A percentile compares a stretch with the other conserved stretches of the same genome.
Evolutionary conservation across 768 basidiomycete species (phyloP).

Genomic region (Nevesoporus exiguus): DNA sequence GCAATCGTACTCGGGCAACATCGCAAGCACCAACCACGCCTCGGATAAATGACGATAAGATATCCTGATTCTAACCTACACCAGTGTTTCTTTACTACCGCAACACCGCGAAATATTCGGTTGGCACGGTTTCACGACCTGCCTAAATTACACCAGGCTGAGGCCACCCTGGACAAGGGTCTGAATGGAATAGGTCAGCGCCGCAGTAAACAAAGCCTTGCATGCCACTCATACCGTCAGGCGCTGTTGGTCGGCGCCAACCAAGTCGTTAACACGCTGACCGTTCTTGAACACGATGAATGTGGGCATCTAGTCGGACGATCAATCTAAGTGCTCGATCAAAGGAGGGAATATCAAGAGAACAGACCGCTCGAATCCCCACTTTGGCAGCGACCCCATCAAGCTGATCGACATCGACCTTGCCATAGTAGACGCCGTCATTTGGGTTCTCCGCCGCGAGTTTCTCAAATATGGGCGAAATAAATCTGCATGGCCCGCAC

Average conservation of each 20-base stretch:
- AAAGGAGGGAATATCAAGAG: background rate
- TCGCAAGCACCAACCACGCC: too few species aligned
- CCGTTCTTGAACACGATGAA: conserved; percentile 13
- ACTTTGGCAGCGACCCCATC: conserved; percentile 49
- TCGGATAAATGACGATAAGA: background rate
- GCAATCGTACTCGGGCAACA: background rate
- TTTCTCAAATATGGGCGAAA: conserved; percentile 15
- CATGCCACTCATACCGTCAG: conserved; percentile 7
- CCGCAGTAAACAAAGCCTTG: background rate
- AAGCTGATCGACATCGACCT: conserved; percentile 71
- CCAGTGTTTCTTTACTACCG: too few species aligned
- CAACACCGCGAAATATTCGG: background rate
- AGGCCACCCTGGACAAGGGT: background rate
- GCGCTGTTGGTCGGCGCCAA: background rate
- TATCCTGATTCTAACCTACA: background rate
- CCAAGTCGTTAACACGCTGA: background rate
- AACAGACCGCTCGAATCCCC: conserved; percentile 51
- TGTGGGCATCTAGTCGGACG: conserved; percentile 18
- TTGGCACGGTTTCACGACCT: too few species aligned
- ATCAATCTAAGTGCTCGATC: background rate
- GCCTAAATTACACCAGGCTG: background rate
- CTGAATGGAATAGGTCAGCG: background rate
- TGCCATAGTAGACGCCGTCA: conserved; percentile 54
- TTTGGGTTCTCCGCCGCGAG: background rate
- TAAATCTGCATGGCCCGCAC: conserved; percentile 18